Percentiles rank a stretch among this genome's conserved stretches.
These are phyloP conservation scores for Emmonsia crescens DNA, from an alignment of 2,329 filamentous ascomycete species.

Conservation along the genomic window DNA sequence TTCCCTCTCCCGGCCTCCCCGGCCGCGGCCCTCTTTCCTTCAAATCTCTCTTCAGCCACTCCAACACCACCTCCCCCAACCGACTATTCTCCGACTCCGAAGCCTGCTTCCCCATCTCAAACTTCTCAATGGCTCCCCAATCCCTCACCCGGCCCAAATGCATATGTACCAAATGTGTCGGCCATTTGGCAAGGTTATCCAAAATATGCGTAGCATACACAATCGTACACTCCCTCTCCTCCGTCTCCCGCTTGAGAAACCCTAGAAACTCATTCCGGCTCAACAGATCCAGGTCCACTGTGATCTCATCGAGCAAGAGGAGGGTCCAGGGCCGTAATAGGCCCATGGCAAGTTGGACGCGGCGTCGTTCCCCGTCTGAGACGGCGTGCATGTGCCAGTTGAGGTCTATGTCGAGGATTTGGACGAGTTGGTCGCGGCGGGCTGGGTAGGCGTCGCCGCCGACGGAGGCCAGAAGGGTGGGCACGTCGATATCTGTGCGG, in stretches of 20 bases:
- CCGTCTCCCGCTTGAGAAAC: conserved; percentile 81
- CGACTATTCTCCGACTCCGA: conserved; percentile 62
- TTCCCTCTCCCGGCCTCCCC: conserved; percentile 41
- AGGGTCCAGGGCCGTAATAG: conserved; percentile 84
- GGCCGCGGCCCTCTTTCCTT: conserved; percentile 65
- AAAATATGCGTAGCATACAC: conserved; percentile 97
- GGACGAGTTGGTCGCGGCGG: conserved; percentile 75
- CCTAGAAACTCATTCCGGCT: conserved; percentile 71
- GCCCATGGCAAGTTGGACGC: conserved; percentile 95
- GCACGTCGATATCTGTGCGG: conserved; percentile 84
- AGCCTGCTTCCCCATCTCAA: conserved; percentile 47
- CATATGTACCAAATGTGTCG: conserved; percentile 94
- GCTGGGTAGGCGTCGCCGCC: conserved; percentile 75
- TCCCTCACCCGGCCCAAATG: conserved; percentile 77
- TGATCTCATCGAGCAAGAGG: conserved; percentile 88
- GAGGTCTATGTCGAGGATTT: conserved; percentile 83
- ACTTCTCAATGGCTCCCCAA: conserved; percentile 63
- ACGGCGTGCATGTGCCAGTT: conserved; percentile 94
- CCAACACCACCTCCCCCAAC: conserved; percentile 75
- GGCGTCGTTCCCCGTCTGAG: conserved; percentile 77
- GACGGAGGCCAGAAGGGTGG: conserved; percentile 70
- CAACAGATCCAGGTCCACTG: conserved; percentile 86
- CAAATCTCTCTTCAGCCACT: conserved; percentile 76
- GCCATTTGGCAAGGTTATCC: conserved; percentile 90
- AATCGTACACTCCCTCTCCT: conserved; percentile 70